phyloP scores from a whole-genome alignment of 805 yeast species.

The Zygotorulaspora chibaensis region DNA sequence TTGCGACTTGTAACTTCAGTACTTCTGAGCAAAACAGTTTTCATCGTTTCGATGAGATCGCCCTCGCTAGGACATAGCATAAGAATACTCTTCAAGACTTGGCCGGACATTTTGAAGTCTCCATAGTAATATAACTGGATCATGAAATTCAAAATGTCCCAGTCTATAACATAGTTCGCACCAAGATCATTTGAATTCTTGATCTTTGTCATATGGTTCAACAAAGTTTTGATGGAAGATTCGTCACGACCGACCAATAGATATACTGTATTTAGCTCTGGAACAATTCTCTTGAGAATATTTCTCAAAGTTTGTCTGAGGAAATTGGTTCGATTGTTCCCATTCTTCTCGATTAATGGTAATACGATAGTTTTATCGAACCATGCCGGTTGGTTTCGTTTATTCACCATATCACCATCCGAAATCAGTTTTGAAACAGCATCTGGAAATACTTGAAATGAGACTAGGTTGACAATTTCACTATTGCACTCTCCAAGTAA shows the following conservation, averaged over 20 bases:
- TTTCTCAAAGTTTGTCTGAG: constrained; percentile 19
- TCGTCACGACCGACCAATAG: constrained; percentile 1
- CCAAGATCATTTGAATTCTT: constrained; percentile 1
- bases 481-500: constrained; percentile 47
- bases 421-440: constrained; percentile 39
- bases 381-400: constrained; percentile 6
- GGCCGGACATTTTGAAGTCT: constrained; percentile 1
- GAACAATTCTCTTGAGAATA: constrained; percentile 8
- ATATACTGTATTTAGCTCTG: neutral
- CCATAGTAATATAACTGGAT: constrained; percentile 10
- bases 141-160: constrained; percentile 10
- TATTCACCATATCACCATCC: constrained; percentile 25
- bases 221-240: neutral
- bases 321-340: constrained; percentile 6
- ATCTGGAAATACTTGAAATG: constrained; percentile 46
- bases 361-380: constrained; percentile 10
- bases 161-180: constrained; percentile 5
- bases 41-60: constrained; percentile 1
- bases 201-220: constrained; percentile 9
- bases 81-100: constrained; percentile 6
- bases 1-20: constrained; percentile 1
- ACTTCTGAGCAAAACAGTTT: constrained; percentile 2
- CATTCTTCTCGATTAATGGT: constrained; percentile 7
- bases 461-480: constrained; percentile 39
- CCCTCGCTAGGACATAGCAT: constrained; percentile 3